Base-by-base conservation (phyloP, 2,329 filamentous ascomycete species). In the Tolypocladium endophyticum region DNA sequence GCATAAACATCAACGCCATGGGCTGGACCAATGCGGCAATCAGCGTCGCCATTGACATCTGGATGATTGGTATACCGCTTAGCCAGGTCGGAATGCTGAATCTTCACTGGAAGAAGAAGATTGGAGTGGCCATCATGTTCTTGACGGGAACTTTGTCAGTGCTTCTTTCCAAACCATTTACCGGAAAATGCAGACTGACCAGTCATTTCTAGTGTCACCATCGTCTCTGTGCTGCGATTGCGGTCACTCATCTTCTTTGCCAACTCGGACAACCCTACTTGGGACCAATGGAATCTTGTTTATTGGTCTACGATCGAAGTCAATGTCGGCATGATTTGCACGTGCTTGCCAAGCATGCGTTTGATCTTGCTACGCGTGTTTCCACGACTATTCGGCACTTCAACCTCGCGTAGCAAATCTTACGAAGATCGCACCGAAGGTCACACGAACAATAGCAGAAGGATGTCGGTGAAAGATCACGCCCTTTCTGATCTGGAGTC, bases 11-110 rank as follows among this genome's bases (percentile, higher is more conserved):
- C 56, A 80, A 79, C 61, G 67, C 71, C 0, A 68, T 79, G 16
- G 74, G 69, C 0, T 83, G 78, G 77, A 71, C 74, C 6, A 77
- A 78, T 36, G 79, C 78, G 0, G 73, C 66, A 0, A 72, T 79
- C 53, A 78, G 75, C 57, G 81, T 82, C 55, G 68, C 68, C 0
- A 70, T 79, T 28, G 80, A 83, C 59, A 2, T 80, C 3, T 75
- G 73, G 68, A 76, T 82, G 61, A 67, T 82, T 45, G 71, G 70
- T 0, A 68, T 83, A 4, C 79, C 81, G 1, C 66, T 80, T 5
- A 72, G 71, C 36, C 72, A 76, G 36, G 55, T 81, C 2, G 60
- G 70, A 6, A 61, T 68, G 4, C 65, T 79, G 18, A 67, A 73
- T 6, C 63, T 79, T 12, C 70, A 72, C 43, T 73, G 70, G 65